Percentiles rank a stretch among this genome's conserved stretches.
Evolutionary conservation across 1,139 yeast species (phyloP).

Genomic region (Debaryomycetaceae sp.): DNA sequence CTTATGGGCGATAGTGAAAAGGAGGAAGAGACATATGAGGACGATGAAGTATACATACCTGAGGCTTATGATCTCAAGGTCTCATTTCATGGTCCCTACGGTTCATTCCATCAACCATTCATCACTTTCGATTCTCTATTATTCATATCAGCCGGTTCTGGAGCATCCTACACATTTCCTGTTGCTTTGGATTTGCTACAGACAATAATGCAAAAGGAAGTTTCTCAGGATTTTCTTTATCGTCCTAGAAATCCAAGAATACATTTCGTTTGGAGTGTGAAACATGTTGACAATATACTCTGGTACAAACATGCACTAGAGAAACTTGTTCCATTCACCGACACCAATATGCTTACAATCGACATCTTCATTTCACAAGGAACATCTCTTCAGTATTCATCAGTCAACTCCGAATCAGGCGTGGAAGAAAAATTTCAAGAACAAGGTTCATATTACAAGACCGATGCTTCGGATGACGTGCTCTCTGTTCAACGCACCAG

Average conservation of each 20-base stretch:
- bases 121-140: conserved; percentile 38
- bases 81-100: conserved; percentile 43
- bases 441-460: neutral
- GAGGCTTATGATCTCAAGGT: conserved; percentile 24
- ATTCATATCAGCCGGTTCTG: conserved; percentile 45
- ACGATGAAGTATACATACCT: conserved; percentile 1
- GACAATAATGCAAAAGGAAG: conserved; percentile 21
- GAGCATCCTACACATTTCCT: conserved; percentile 46
- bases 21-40: neutral
- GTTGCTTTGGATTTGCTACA: conserved; percentile 38
- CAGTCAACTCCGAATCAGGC: neutral
- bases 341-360: conserved; percentile 19
- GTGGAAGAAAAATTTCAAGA: neutral
- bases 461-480: neutral
- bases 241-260: conserved; percentile 29
- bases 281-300: conserved; percentile 17
- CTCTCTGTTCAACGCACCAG: neutral
- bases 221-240: conserved; percentile 25
- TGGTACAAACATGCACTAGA: conserved; percentile 39
- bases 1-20: neutral
- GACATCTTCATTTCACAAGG: conserved; percentile 17
- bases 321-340: conserved; percentile 22
- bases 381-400: neutral
- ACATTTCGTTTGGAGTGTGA: conserved; percentile 35
- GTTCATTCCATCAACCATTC: conserved; percentile 40